Percentiles rank a stretch among this genome's conserved stretches.
Evolutionary conservation across 2,329 filamentous ascomycete species (phyloP).

Genomic region (Tolypocladium nubicola): DNA sequence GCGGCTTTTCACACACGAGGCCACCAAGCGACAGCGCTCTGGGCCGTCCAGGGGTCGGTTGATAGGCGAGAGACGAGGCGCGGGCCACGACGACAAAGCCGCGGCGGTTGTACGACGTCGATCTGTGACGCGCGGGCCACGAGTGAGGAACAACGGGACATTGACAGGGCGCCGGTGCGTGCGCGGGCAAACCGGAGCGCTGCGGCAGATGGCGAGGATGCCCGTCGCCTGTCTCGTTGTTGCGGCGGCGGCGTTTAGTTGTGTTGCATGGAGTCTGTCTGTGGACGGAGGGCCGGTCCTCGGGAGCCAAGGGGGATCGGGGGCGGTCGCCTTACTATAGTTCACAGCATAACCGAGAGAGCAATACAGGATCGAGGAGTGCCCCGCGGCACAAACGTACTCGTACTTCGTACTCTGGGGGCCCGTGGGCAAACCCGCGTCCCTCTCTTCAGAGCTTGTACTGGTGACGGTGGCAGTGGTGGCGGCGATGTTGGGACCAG

Average conservation of each 20-base stretch:
- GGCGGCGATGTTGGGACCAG: constrained; percentile 3
- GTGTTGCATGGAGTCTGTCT: not conserved
- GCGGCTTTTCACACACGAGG: not conserved
- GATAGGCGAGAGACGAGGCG: not conserved
- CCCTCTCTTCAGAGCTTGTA: constrained; percentile 2
- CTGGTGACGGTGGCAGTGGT: constrained; percentile 3
- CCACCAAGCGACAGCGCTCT: not conserved
- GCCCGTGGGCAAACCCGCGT: not conserved
- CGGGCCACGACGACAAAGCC: not conserved
- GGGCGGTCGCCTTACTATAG: not conserved
- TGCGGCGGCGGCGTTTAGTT: not conserved
- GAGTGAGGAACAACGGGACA: constrained; percentile 1
- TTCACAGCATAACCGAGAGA: not conserved
- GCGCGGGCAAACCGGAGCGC: not conserved
- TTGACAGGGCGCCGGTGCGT: not conserved
- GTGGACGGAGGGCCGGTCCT: not conserved
- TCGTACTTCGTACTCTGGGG: not conserved
- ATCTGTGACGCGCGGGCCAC: constrained; percentile 9
- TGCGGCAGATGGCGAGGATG: not conserved
- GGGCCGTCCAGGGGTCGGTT: not conserved
- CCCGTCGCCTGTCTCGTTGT: not conserved
- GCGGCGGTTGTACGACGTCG: constrained; percentile 8
- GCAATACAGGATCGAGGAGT: not conserved
- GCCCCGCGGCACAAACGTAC: not conserved
- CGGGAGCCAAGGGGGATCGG: not conserved